phyloP scores from a whole-genome alignment of 2,329 filamentous ascomycete species.

The Talaromyces piceae region DNA sequence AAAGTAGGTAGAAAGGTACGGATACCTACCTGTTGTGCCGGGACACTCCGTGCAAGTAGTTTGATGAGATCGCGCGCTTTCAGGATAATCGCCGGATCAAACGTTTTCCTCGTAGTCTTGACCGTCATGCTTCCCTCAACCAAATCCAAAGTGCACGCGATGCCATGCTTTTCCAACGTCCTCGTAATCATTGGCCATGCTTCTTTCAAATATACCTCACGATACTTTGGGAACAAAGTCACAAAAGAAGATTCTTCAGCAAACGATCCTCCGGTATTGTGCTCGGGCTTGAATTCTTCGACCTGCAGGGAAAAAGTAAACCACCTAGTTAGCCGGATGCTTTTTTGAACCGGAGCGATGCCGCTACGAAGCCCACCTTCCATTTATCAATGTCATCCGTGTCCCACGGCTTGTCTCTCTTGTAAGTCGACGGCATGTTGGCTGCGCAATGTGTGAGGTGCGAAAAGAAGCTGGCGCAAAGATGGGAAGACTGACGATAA shows the following conservation, averaged over 20 bases:
- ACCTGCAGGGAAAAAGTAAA: conserved; percentile 40
- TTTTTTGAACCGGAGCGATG: not conserved
- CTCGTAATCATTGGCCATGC: conserved; percentile 88
- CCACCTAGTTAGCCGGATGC: not conserved
- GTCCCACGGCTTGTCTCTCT: conserved; percentile 89
- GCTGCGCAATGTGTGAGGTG: not conserved
- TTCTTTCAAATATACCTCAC: conserved; percentile 86
- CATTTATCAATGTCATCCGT: conserved; percentile 97
- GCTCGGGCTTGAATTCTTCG: conserved; percentile 74
- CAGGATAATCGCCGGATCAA: conserved; percentile 83
- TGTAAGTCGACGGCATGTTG: conserved; percentile 78
- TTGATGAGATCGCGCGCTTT: conserved; percentile 94
- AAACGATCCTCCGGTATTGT: conserved; percentile 81
- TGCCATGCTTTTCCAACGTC: conserved; percentile 75
- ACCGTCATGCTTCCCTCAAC: conserved; percentile 96
- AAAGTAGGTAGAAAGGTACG: not conserved
- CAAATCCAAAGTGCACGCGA: conserved; percentile 86
- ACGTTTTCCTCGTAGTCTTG: conserved; percentile 87
- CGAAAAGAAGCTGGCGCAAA: not conserved
- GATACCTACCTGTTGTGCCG: conserved; percentile 60
- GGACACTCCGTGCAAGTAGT: conserved; percentile 81
- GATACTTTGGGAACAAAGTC: conserved; percentile 85
- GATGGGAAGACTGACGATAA: conserved; percentile 1
- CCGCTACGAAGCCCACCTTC: conserved; percentile 51
- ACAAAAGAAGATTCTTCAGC: conserved; percentile 86